Evolutionary conservation across 2,329 filamentous ascomycete species (phyloP).

Genomic region (Penicillium sclerotiorum): DNA sequence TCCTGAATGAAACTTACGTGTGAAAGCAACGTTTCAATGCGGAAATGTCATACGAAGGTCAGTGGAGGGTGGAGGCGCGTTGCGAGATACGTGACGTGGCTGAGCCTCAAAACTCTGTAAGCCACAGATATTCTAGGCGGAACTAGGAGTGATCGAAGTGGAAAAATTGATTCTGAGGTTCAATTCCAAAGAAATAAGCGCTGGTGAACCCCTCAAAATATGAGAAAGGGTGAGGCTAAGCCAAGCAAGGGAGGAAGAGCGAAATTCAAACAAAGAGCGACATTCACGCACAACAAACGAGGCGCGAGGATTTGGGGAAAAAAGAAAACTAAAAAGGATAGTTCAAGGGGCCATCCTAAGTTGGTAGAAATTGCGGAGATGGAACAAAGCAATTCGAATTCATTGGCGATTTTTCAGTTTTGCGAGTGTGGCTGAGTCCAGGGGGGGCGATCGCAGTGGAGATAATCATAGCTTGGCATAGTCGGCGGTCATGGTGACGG

Average conservation of each 20-base stretch:
- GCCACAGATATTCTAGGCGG: constrained; percentile 4
- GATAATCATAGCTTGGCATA: constrained; percentile 8
- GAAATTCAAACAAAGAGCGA: constrained; percentile 2
- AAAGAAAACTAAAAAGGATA: background rate
- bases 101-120: background rate
- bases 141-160: background rate
- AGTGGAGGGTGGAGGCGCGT: background rate
- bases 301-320: background rate
- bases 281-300: background rate
- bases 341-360: background rate
- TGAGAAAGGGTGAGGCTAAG: background rate
- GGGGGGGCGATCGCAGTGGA: constrained; percentile 8
- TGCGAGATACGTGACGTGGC: constrained; percentile 3
- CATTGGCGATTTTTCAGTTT: background rate
- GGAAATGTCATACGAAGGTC: constrained; percentile 3
- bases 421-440: constrained; percentile 4
- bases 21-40: too few species aligned
- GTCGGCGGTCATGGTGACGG: too few species aligned
- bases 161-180: background rate
- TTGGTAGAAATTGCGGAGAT: background rate
- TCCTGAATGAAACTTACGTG: background rate
- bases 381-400: background rate
- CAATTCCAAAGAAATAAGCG: background rate
- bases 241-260: background rate
- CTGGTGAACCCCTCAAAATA: background rate